Evolutionary conservation across 2,329 filamentous ascomycete genomes (phyloP).

Genomic region (Trichoderma citrinoviride): DNA sequence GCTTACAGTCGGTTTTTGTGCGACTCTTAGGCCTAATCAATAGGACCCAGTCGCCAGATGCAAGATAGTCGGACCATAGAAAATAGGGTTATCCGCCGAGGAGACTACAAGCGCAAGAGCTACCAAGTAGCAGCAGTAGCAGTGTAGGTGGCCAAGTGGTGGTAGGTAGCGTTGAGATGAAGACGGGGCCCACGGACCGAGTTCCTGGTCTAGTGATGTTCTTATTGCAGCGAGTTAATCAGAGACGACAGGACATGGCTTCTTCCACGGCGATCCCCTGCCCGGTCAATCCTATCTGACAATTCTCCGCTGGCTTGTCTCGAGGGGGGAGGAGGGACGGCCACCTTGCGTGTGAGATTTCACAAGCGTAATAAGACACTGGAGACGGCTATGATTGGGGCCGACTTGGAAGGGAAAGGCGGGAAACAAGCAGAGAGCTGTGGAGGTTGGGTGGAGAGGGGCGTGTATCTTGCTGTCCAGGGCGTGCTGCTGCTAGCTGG

Average conservation of each 20-base stretch:
- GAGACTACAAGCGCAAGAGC: slow-evolving; percentile 20
- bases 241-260: slow-evolving; percentile 22
- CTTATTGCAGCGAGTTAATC: slow-evolving; percentile 37
- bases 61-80: slow-evolving; percentile 45
- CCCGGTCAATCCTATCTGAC: slow-evolving; percentile 31
- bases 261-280: slow-evolving; percentile 36
- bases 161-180: slow-evolving; percentile 5
- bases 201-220: slow-evolving; percentile 30
- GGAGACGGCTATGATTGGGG: slow-evolving; percentile 27
- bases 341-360: slow-evolving; percentile 25
- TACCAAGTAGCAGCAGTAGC: background rate
- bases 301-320: slow-evolving; percentile 39
- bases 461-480: slow-evolving; percentile 27
- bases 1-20: slow-evolving; percentile 50
- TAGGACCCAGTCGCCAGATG: slow-evolving; percentile 40
- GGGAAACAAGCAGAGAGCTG: slow-evolving; percentile 24
- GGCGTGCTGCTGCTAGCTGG: slow-evolving; percentile 18
- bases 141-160: background rate
- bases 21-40: slow-evolving; percentile 41
- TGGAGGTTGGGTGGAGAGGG: slow-evolving; percentile 22
- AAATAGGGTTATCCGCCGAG: slow-evolving; percentile 37
- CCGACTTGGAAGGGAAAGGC: slow-evolving; percentile 22
- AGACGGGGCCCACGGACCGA: slow-evolving; percentile 36
- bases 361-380: slow-evolving; percentile 32
- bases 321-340: slow-evolving; percentile 26